Evolutionary conservation across 2,329 filamentous ascomycete genomes (phyloP).

Genomic region (Rachicladosporium sp.): DNA sequence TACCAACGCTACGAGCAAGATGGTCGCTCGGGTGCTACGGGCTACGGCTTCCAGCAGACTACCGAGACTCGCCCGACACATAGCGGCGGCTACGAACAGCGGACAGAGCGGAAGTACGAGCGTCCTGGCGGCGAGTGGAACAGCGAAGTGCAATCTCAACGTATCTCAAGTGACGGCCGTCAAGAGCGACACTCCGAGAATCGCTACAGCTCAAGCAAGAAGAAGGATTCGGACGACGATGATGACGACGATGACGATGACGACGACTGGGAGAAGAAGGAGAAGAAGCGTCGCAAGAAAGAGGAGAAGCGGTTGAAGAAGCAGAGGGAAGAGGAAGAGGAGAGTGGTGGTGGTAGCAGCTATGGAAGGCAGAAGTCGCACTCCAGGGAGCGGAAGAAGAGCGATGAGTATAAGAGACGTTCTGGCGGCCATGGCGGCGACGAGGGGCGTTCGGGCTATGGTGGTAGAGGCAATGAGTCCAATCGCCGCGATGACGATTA

Average conservation of each 20-base stretch:
- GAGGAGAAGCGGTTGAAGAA: slow-evolving; percentile 21
- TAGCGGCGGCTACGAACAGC: slow-evolving; percentile 47
- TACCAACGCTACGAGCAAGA: slow-evolving; percentile 50
- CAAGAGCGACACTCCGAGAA: slow-evolving; percentile 2
- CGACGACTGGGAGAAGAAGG: slow-evolving; percentile 29
- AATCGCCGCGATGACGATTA: slow-evolving; percentile 8
- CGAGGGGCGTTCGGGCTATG: slow-evolving; percentile 3
- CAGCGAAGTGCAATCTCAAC: slow-evolving; percentile 25
- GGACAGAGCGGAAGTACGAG: slow-evolving; percentile 42
- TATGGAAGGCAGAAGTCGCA: neutral
- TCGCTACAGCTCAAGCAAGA: slow-evolving; percentile 14
- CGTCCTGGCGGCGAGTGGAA: slow-evolving; percentile 29
- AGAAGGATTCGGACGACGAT: slow-evolving; percentile 18
- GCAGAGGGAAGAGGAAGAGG: slow-evolving; percentile 14
- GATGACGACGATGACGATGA: slow-evolving; percentile 24
- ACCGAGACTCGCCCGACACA: slow-evolving; percentile 40
- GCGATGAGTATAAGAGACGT: slow-evolving; percentile 5
- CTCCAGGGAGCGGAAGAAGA: slow-evolving; percentile 9
- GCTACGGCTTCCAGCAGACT: slow-evolving; percentile 48
- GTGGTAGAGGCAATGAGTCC: too few relatives aligned
- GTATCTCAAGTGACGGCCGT: slow-evolving; percentile 14
- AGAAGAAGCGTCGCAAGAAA: slow-evolving; percentile 29
- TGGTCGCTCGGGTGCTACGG: slow-evolving; percentile 26
- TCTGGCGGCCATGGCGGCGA: neutral
- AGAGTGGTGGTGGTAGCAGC: slow-evolving; percentile 6